Conservation (phyloP, 805 yeast species). For the Candida adriatica region DNA sequence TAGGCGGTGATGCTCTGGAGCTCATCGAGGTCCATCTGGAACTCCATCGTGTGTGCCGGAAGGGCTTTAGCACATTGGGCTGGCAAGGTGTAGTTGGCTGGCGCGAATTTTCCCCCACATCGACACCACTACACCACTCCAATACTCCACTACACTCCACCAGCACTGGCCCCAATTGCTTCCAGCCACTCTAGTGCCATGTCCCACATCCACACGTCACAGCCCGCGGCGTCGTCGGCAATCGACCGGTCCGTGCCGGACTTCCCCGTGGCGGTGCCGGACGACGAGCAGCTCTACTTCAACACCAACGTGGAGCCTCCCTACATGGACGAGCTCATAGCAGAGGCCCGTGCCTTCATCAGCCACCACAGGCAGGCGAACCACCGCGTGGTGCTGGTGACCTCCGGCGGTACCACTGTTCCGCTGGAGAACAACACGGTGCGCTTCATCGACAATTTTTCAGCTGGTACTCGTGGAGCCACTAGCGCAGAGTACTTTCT, state of each 20-base stretch:
- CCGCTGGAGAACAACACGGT: conserved; percentile 97
- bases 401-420: conserved; percentile 97
- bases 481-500: conserved; percentile 89
- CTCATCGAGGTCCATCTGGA: conserved; percentile 13
- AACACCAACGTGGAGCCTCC: conserved; percentile 63
- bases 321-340: conserved; percentile 57
- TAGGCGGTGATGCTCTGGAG: conserved; percentile 5
- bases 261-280: conserved; percentile 64
- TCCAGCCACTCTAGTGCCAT: no score
- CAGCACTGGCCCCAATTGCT: no score
- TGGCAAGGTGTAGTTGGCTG: no score
- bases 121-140: no score
- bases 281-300: conserved; percentile 76
- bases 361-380: conserved; percentile 38
- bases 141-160: no score
- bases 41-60: conserved; percentile 13
- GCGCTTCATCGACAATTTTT: conserved; percentile 90
- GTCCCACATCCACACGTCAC: conserved; percentile 51
- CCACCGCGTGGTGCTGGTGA: conserved; percentile 67
- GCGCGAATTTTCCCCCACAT: no score
- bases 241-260: conserved; percentile 73
- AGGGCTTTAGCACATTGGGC: no score
- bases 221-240: conserved; percentile 65
- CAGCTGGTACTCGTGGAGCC: conserved; percentile 98
- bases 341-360: conserved; percentile 56